A percentile compares a stretch with the other conserved stretches of the same genome.
phyloP scores from a whole-genome alignment of 345 rosid species.

The Fremontodendron californicum region DNA sequence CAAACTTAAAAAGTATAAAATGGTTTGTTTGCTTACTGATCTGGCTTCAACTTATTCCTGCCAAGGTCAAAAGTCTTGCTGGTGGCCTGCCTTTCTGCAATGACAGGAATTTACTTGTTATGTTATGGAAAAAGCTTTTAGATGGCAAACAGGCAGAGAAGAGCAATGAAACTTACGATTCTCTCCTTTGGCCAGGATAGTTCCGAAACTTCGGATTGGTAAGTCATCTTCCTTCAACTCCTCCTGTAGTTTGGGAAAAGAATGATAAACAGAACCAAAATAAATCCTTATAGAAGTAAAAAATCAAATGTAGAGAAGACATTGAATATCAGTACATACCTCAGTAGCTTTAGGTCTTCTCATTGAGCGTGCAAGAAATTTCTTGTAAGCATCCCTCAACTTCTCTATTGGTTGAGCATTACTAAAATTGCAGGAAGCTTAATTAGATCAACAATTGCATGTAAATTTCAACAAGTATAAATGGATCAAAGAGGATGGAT shows the following conservation, averaged over 20 bases:
- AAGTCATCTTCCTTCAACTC: constrained; percentile 45
- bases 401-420: constrained; percentile 71
- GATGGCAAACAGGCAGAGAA: neutral
- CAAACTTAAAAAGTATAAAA: constrained; percentile 2
- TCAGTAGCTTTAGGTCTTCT: constrained; percentile 40
- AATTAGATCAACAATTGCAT: constrained; percentile 1
- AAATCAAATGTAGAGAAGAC: neutral
- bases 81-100: constrained; percentile 44
- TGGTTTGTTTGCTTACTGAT: constrained; percentile 39
- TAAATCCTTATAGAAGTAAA: neutral
- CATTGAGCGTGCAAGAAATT: constrained; percentile 69
- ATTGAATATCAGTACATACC: constrained; percentile 33
- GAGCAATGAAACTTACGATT: constrained; percentile 45
- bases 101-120: constrained; percentile 1
- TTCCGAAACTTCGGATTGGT: constrained; percentile 75
- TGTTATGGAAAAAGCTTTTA: constrained; percentile 11
- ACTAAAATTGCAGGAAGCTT: constrained; percentile 30
- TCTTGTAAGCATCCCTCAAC: constrained; percentile 71
- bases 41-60: constrained; percentile 45
- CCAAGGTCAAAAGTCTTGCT: constrained; percentile 35
- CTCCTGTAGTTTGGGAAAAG: constrained; percentile 29
- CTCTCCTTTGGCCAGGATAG: constrained; percentile 53
- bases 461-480: neutral
- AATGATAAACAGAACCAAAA: constrained; percentile 6
- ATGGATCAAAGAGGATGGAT: neutral